Evolutionary conservation across 164 flowering plant genomes (phyloP).

Genomic region (Magnolia sinica): DNA sequence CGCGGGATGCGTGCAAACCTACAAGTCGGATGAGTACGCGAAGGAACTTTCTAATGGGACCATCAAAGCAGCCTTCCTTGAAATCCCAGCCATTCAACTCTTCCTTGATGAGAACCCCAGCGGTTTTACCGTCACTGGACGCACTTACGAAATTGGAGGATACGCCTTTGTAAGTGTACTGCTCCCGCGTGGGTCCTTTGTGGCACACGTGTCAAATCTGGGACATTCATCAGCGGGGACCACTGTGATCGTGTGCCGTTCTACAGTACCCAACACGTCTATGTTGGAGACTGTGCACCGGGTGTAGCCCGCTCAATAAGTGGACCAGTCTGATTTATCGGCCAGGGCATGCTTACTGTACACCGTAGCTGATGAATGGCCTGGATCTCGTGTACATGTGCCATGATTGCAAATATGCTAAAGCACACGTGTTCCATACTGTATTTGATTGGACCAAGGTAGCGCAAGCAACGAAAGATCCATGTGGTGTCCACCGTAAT

Average conservation of each 20-base stretch:
- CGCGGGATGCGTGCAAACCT: neutral
- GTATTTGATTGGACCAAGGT: too few species aligned
- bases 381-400: too few species aligned
- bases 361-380: too few species aligned
- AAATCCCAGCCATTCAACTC: constrained; percentile 4
- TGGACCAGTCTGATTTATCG: too few species aligned
- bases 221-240: neutral
- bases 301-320: too few species aligned
- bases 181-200: too few species aligned
- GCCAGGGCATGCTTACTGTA: too few species aligned
- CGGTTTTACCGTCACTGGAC: neutral
- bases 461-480: neutral
- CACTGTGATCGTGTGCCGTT: neutral
- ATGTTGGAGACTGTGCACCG: too few species aligned
- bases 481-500: too few species aligned
- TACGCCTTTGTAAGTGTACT: constrained; percentile 18
- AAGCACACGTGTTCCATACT: neutral
- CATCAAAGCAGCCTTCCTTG: constrained; percentile 18
- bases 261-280: too few species aligned
- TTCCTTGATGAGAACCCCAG: constrained; percentile 4
- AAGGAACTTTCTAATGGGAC: neutral
- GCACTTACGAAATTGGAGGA: constrained; percentile 17
- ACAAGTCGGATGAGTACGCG: neutral
- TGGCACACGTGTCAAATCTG: too few species aligned
- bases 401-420: too few species aligned